Percentiles rank a stretch among this genome's conserved stretches.
Conservation (phyloP, 2,329 filamentous ascomycete species). For the Ambrosiella cleistominuta region DNA sequence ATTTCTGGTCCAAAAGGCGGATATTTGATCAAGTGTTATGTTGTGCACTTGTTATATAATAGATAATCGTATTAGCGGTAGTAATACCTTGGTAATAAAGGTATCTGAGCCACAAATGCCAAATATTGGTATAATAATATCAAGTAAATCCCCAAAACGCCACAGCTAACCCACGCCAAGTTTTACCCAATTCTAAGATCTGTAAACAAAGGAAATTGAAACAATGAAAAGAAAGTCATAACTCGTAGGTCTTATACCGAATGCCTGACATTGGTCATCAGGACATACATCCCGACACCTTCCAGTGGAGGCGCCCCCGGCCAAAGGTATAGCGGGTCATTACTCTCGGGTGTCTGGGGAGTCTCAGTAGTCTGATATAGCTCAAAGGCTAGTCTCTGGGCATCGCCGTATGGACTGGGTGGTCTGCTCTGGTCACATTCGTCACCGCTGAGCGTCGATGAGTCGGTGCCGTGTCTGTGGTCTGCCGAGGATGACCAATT, state of each 20-base stretch:
- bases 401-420: not conserved
- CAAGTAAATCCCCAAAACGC: not conserved
- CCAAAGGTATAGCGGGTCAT: not conserved
- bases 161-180: not conserved
- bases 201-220: not conserved
- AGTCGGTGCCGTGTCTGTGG: not conserved
- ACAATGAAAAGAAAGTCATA: not conserved
- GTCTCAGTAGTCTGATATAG: not conserved
- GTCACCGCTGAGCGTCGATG: not conserved
- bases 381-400: not conserved
- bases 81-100: too few species aligned
- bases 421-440: not conserved
- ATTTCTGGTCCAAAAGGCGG: too few species aligned
- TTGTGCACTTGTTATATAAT: too few species aligned
- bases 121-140: too few species aligned
- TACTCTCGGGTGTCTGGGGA: not conserved
- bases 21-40: too few species aligned
- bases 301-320: not conserved
- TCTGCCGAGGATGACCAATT: not conserved
- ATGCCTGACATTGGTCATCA: not conserved
- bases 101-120: too few species aligned
- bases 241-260: not conserved
- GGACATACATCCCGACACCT: not conserved
- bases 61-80: too few species aligned
- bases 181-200: not conserved